Evolutionary conservation across 108 stramenopile species (phyloP).

Genomic region (Skeletonema costatum): DNA sequence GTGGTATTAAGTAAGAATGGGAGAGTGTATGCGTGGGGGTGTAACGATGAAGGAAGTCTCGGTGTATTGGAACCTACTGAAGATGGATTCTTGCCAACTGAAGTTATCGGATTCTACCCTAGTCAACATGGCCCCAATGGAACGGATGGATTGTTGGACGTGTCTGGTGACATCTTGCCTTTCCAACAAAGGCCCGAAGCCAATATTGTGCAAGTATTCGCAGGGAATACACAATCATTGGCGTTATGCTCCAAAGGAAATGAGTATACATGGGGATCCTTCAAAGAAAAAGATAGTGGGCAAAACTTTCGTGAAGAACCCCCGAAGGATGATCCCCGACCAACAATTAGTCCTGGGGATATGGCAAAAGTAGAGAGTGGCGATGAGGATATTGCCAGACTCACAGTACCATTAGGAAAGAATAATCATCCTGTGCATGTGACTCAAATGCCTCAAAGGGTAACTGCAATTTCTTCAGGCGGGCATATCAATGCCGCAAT

Average conservation of each 20-base stretch:
- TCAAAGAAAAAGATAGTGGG: constrained; percentile 74
- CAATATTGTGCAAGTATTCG: constrained; percentile 62
- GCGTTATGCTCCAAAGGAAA: constrained; percentile 71
- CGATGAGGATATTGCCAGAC: constrained; percentile 2
- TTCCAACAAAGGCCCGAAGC: constrained; percentile 13
- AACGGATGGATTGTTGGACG: background rate
- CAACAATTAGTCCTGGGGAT: constrained; percentile 23
- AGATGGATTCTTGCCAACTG: constrained; percentile 27
- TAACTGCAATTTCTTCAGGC: constrained; percentile 53
- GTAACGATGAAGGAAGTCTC: constrained; percentile 85
- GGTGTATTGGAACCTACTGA: constrained; percentile 51
- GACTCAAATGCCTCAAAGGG: constrained; percentile 25
- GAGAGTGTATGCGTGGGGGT: constrained; percentile 87
- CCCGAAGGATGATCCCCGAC: constrained; percentile 33
- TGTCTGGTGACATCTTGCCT: background rate
- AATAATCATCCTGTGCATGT: constrained; percentile 44
- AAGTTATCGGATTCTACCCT: constrained; percentile 28
- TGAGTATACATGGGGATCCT: constrained; percentile 68
- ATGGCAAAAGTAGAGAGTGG: constrained; percentile 16
- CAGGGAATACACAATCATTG: constrained; percentile 80
- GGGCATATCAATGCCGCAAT: constrained; percentile 57
- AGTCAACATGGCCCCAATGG: constrained; percentile 14
- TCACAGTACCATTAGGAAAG: constrained; percentile 20
- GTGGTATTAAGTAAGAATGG: constrained; percentile 71
- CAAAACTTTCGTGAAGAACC: constrained; percentile 45